Percentiles rank a stretch among this genome's conserved stretches.
Conservation (phyloP, 2,329 filamentous ascomycete species). For the Epichloe festucae region DNA sequence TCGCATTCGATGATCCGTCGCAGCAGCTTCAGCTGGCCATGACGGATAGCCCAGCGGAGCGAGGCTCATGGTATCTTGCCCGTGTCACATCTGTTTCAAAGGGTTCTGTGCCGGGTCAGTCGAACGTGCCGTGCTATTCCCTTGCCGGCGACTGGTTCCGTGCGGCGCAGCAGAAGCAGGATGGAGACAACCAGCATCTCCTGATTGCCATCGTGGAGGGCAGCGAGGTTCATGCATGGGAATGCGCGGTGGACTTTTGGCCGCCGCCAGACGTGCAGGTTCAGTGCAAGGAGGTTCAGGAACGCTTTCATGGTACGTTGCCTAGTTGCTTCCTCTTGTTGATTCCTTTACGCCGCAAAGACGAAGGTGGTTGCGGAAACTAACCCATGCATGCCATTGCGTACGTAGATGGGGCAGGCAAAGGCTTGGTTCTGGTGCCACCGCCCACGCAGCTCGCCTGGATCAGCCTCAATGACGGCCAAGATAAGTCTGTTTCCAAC, state of each 20-base stretch:
- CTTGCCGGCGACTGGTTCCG: constrained; percentile 10
- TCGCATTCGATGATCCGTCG: constrained; percentile 9
- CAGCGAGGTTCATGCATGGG: constrained; percentile 8
- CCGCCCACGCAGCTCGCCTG: constrained; percentile 8
- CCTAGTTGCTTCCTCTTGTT: not conserved
- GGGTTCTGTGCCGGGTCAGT: constrained; percentile 5
- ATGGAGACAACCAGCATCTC: constrained; percentile 1
- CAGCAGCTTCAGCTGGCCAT: constrained; percentile 10
- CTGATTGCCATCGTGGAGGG: constrained; percentile 9
- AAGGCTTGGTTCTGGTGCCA: constrained; percentile 1
- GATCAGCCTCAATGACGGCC: constrained; percentile 4
- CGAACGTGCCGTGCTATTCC: constrained; percentile 8
- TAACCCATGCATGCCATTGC: not conserved
- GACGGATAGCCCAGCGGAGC: constrained; percentile 6
- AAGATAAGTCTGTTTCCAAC: not conserved
- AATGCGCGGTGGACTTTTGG: constrained; percentile 10
- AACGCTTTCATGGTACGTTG: constrained; percentile 7
- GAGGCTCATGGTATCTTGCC: constrained; percentile 6
- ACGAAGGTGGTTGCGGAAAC: not conserved
- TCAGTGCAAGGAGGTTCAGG: constrained; percentile 7
- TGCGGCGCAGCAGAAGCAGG: not conserved
- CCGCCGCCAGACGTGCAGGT: constrained; percentile 5
- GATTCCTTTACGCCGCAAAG: not conserved
- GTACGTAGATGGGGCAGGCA: constrained; percentile 6
- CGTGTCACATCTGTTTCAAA: constrained; percentile 6